Conservation (phyloP, 345 rosid genomes). For the Eucalyptus victrix region DNA sequence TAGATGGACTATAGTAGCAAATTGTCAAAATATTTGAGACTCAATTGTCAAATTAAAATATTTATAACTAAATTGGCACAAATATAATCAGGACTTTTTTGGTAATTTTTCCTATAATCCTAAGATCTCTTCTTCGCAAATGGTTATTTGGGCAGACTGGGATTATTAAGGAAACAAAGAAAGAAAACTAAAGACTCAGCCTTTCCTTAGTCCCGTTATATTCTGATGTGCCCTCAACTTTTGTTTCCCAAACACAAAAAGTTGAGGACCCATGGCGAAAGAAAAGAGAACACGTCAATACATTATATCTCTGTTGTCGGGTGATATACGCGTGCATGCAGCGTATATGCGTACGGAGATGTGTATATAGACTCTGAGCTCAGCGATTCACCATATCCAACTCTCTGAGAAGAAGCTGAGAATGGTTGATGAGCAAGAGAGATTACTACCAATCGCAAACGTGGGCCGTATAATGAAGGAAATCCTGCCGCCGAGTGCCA, state of each 20-base stretch:
- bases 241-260: not conserved
- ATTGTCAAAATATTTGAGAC: not conserved
- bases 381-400: not conserved
- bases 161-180: not conserved
- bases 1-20: not conserved
- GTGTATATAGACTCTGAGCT: not conserved
- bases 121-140: not conserved
- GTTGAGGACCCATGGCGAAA: not conserved
- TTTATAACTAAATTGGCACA: not conserved
- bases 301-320: not conserved
- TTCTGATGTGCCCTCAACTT: not conserved
- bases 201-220: not conserved
- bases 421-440: constrained; percentile 53
- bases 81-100: too few species aligned
- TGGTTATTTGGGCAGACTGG: not conserved
- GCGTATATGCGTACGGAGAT: not conserved
- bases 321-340: not conserved
- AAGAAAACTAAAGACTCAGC: not conserved
- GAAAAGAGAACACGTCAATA: not conserved
- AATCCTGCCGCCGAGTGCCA: constrained; percentile 58
- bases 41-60: too few species aligned
- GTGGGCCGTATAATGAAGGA: constrained; percentile 75
- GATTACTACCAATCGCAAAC: constrained; percentile 64
- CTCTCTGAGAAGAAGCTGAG: not conserved
- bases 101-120: too few species aligned